A percentile compares a stretch with the other conserved stretches of the same genome.
These are phyloP conservation scores for Paecilomyces dactylethromorphus DNA, from an alignment of 2,329 filamentous ascomycete species.

Conservation along the genomic window DNA sequence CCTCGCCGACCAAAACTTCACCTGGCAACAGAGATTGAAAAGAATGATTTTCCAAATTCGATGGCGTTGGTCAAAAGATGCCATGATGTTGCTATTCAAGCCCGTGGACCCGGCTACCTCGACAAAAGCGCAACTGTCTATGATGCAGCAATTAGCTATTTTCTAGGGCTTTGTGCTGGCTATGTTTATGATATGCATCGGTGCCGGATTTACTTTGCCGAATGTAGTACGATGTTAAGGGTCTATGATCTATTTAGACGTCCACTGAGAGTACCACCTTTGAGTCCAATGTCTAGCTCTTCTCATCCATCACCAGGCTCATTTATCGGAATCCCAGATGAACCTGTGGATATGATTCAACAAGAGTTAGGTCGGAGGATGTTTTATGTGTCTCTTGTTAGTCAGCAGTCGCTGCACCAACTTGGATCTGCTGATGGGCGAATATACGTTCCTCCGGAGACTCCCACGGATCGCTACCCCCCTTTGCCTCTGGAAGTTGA, in stretches of 20 bases:
- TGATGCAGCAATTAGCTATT: conserved; percentile 40
- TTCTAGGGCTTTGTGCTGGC: conserved; percentile 33
- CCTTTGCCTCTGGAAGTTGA: conserved; percentile 76
- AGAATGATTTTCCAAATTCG: conserved; percentile 35
- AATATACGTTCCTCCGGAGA: conserved; percentile 68
- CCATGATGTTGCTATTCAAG: conserved; percentile 37
- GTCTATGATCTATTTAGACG: conserved; percentile 32
- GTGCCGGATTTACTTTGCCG: conserved; percentile 36
- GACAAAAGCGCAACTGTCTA: conserved; percentile 36
- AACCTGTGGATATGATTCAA: conserved; percentile 28
- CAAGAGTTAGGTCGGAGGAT: conserved; percentile 51
- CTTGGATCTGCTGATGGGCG: conserved; percentile 66
- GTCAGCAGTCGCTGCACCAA: conserved; percentile 71
- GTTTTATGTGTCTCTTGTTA: conserved; percentile 78
- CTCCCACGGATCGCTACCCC: conserved; percentile 68
- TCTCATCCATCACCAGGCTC: conserved; percentile 16
- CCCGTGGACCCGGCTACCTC: conserved; percentile 38
- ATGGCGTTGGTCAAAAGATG: conserved; percentile 37
- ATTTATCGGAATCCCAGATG: conserved; percentile 9
- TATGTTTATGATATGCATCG: conserved; percentile 34
- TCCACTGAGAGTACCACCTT: conserved; percentile 7
- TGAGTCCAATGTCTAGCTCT: conserved; percentile 13
- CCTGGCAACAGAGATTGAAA: conserved; percentile 31
- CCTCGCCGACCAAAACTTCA: conserved; percentile 37
- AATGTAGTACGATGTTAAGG: conserved; percentile 37